phyloP scores from a whole-genome alignment of 1,139 yeast genomes.

The Taiozyma sp. region DNA sequence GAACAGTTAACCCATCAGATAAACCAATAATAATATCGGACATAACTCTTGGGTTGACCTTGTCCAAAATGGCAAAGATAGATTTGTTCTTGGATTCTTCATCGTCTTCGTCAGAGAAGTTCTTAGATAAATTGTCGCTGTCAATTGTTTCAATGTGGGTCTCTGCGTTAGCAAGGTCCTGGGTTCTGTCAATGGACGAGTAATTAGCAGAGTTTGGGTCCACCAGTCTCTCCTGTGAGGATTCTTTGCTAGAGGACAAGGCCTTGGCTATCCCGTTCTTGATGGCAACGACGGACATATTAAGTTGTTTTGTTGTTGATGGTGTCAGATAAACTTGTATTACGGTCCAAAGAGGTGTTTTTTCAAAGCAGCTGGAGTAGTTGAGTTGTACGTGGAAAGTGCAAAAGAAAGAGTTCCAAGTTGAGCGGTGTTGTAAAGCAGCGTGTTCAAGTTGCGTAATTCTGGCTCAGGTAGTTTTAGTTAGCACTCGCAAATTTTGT shows the following conservation, averaged over 20 bases:
- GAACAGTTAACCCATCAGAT: slow-evolving; percentile 79
- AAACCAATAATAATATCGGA: slow-evolving; percentile 76
- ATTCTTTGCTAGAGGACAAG: slow-evolving; percentile 7
- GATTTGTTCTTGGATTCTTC: slow-evolving; percentile 4
- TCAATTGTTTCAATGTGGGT: slow-evolving; percentile 3
- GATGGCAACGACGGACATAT: slow-evolving; percentile 32
- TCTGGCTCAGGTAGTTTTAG: neutral
- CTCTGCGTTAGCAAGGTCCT: slow-evolving; percentile 9
- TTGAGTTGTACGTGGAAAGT: neutral
- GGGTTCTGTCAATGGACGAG: slow-evolving; percentile 10
- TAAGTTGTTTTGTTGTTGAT: neutral
- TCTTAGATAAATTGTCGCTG: slow-evolving; percentile 3
- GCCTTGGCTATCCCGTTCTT: slow-evolving; percentile 29
- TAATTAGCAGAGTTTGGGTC: slow-evolving; percentile 12
- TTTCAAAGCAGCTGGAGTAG: neutral
- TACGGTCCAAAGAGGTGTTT: neutral
- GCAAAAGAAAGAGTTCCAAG: neutral
- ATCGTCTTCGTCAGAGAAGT: slow-evolving; percentile 5
- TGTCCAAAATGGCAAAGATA: slow-evolving; percentile 24
- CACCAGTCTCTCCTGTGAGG: slow-evolving; percentile 17
- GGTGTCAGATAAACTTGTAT: neutral
- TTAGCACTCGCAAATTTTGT: neutral
- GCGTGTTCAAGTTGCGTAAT: neutral
- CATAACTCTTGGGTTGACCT: slow-evolving; percentile 66
- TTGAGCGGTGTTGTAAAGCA: neutral